Evolutionary conservation across 1,284 basidiomycete genomes (phyloP).

Genomic region (Papiliotrema laurentii): DNA sequence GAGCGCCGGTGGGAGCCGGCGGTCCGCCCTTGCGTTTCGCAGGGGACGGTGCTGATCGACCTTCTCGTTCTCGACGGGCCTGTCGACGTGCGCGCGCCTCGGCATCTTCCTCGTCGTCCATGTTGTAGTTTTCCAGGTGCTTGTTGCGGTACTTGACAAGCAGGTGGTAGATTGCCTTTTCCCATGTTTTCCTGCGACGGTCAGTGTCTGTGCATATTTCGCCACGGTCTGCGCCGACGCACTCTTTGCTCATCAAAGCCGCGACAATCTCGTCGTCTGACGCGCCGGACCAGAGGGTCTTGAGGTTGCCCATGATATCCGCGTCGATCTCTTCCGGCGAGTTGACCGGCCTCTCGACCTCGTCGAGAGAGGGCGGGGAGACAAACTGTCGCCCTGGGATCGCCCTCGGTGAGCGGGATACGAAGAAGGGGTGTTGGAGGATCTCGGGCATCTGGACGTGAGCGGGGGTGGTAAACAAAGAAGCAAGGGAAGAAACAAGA

Average conservation of each 20-base stretch:
- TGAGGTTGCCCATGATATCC: constrained; percentile 85
- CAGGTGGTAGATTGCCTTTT: constrained; percentile 87
- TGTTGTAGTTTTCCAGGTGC: constrained; percentile 62
- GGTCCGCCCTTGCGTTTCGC: constrained; percentile 31
- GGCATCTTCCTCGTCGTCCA: constrained; percentile 51
- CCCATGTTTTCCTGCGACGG: constrained; percentile 67
- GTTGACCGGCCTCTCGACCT: constrained; percentile 63
- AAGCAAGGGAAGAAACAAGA: constrained; percentile 9
- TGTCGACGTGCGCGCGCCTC: constrained; percentile 25
- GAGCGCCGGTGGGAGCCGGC: constrained; percentile 7
- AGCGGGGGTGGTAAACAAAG: constrained; percentile 5
- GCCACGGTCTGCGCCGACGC: constrained; percentile 11
- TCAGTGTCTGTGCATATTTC: constrained; percentile 30
- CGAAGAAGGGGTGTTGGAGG: constrained; percentile 83
- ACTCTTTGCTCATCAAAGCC: constrained; percentile 57
- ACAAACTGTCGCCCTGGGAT: constrained; percentile 54
- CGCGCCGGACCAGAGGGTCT: constrained; percentile 80
- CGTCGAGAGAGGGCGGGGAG: constrained; percentile 65
- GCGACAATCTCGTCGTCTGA: constrained; percentile 66
- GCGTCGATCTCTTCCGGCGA: constrained; percentile 67
- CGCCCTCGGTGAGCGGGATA: constrained; percentile 57
- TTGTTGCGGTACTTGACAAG: constrained; percentile 70
- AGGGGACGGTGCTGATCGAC: constrained; percentile 9
- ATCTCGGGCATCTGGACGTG: constrained; percentile 71
- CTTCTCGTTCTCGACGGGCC: constrained; percentile 12